These are phyloP conservation scores for Raddia guianensis DNA, from an alignment of 176 grass and related monocot species.

Conservation along the genomic window DNA sequence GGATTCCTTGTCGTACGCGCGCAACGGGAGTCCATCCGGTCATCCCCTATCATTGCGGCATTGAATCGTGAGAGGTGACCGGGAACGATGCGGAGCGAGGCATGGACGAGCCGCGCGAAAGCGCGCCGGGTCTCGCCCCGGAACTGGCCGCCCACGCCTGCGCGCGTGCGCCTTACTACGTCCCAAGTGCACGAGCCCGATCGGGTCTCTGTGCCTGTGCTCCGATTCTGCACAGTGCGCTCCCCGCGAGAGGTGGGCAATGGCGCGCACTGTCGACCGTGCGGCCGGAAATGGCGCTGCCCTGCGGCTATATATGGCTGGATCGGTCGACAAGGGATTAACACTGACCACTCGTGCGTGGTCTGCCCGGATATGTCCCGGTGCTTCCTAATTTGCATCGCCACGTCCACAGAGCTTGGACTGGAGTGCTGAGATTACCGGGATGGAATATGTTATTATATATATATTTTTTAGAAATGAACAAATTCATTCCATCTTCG, in stretches of 20 bases:
- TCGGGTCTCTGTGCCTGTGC: no score
- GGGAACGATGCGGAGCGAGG: background rate
- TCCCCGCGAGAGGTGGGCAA: no score
- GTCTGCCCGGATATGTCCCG: background rate
- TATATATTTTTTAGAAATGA: no score
- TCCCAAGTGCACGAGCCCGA: background rate
- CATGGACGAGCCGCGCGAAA: slow-evolving; percentile 16
- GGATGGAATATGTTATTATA: no score
- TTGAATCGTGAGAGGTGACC: slow-evolving; percentile 29
- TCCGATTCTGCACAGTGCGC: no score
- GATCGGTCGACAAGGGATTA: background rate
- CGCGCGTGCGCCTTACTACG: background rate
- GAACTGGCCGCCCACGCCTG: background rate
- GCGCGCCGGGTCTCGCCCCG: background rate
- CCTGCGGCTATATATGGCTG: background rate
- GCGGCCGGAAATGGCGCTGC: background rate
- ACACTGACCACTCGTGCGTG: no score
- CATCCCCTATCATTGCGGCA: background rate
- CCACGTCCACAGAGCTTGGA: background rate
- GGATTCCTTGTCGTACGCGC: background rate
- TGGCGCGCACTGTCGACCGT: slow-evolving; percentile 2
- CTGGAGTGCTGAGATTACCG: background rate
- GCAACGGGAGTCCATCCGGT: background rate
- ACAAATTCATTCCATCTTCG: no score
- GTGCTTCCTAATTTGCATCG: background rate